Percentiles rank a stretch among this genome's conserved stretches.
Evolutionary conservation across 2,329 filamentous ascomycete species (phyloP).

Genomic region (Talaromyces marneffei): DNA sequence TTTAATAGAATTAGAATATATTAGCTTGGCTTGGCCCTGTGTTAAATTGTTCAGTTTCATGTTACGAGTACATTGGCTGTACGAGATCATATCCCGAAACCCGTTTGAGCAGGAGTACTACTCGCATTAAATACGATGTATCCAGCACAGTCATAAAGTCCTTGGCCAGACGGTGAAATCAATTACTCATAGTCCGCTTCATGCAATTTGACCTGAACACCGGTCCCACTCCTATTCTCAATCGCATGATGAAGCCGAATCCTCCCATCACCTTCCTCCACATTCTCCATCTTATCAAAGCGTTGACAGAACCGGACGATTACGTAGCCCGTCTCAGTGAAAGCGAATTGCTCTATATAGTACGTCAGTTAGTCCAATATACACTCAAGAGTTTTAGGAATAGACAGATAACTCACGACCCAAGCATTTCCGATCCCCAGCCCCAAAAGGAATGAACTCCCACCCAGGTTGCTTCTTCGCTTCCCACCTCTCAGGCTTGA

Average conservation of each 20-base stretch:
- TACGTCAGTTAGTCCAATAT: too few species aligned
- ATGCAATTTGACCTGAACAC: constrained; percentile 12
- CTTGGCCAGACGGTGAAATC: background rate
- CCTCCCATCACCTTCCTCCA: constrained; percentile 12
- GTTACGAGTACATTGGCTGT: background rate
- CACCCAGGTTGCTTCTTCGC: constrained; percentile 33
- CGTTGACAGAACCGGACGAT: constrained; percentile 11
- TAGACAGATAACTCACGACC: too few species aligned
- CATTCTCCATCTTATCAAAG: constrained; percentile 14
- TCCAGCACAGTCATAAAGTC: background rate
- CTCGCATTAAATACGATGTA: too few species aligned
- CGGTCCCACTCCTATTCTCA: constrained; percentile 14
- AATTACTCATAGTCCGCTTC: constrained; percentile 7
- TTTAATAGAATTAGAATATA: background rate
- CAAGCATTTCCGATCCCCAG: constrained; percentile 24
- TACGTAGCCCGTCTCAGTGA: constrained; percentile 12
- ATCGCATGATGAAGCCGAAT: constrained; percentile 15
- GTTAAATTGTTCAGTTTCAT: background rate
- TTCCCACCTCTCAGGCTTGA: constrained; percentile 16
- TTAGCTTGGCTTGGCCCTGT: background rate
- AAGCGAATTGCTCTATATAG: constrained; percentile 12
- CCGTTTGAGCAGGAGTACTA: too few species aligned
- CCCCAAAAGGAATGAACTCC: constrained; percentile 33
- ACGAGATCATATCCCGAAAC: background rate
- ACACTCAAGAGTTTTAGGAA: too few species aligned